Conservation (phyloP, 202 grass and related monocot species). For the Musa balbisiana region DNA sequence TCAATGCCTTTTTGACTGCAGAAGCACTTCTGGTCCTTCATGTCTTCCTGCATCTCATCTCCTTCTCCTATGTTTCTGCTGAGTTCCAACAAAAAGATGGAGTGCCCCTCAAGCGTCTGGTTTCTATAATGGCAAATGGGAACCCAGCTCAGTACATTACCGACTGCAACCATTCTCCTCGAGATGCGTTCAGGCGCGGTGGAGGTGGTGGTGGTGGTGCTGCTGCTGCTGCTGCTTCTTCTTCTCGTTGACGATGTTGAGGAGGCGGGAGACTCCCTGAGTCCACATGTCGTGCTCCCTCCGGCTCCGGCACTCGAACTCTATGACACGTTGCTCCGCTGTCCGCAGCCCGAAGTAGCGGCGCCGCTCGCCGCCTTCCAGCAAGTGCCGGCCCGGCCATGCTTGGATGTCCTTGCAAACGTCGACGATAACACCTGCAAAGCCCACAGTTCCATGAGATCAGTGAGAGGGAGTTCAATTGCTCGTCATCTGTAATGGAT, state of each 20-base stretch:
- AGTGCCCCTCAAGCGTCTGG: background rate
- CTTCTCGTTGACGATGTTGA: conserved; percentile 40
- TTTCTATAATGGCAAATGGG: background rate
- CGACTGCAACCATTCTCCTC: too few species aligned
- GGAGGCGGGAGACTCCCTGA: conserved; percentile 67
- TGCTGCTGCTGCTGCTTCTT: conserved; percentile 12
- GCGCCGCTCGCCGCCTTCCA: conserved; percentile 69
- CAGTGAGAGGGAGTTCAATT: background rate
- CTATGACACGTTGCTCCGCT: conserved; percentile 80
- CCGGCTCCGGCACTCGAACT: conserved; percentile 82
- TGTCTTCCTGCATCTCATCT: too few species aligned
- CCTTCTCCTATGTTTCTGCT: too few species aligned
- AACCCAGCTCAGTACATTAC: too few species aligned
- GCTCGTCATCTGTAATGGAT: too few species aligned
- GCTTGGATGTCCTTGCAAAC: conserved; percentile 77
- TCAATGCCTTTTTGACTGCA: too few species aligned
- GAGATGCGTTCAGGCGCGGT: conserved; percentile 18
- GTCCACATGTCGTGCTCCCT: conserved; percentile 78
- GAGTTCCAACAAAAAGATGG: too few species aligned
- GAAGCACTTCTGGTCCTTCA: too few species aligned
- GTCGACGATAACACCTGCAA: conserved; percentile 58
- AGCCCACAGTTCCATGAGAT: background rate
- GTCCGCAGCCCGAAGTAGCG: conserved; percentile 88
- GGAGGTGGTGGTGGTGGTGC: background rate
- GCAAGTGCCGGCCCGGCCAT: conserved; percentile 82